Base-by-base conservation (phyloP, 1,284 basidiomycete species). In the Malassezia restricta region DNA sequence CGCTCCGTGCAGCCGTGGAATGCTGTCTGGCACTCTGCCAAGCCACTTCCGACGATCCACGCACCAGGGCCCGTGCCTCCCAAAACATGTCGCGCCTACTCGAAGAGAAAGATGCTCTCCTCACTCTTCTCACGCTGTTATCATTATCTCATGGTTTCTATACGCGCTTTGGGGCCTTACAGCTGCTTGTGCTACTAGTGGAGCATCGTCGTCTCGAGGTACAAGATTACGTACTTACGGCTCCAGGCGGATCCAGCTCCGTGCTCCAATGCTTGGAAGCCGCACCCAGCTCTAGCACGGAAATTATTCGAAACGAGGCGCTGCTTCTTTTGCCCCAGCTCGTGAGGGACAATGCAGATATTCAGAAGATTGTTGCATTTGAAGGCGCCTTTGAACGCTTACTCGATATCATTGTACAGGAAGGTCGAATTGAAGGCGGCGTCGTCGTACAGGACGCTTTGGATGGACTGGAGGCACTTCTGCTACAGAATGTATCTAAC, bases 311-410 rank as follows among this genome's bases (percentile, higher is more conserved):
- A 24, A 71, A 71, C 56, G 70, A 71, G 50, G 65, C 64, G 6
- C 81, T 96, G 32, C 79, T 84, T 11, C 81, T 92, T 71, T 78
- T 92, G 31, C 86, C 92, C 51, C 78, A 82, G 5, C 78, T 98
- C 37, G 82, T 86, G 39, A 81, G 82, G 1, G 84, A 88, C 61
- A 96, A 86, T 65, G 82, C 87, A 31, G 90, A 96, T 71, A 86
- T 98, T 44, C 92, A 96, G 72, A 98, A 96, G 76, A 83, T 96
- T 20, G 82, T 96, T 39, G 90, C 91, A 0, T 99, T 99, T 68
- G 90, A 92, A 64, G 91, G 94, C 29, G 87, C 86, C 0, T 96
- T 99, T 68, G 92, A 99, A 76, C 88, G 86, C 70, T 79, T 96
- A 30, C 89, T 98, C 75, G 84, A 84, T 55, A 89, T 89, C 43